phyloP scores from a whole-genome alignment of 306 rosid genomes.

The Lithocarpus polystachyus region DNA sequence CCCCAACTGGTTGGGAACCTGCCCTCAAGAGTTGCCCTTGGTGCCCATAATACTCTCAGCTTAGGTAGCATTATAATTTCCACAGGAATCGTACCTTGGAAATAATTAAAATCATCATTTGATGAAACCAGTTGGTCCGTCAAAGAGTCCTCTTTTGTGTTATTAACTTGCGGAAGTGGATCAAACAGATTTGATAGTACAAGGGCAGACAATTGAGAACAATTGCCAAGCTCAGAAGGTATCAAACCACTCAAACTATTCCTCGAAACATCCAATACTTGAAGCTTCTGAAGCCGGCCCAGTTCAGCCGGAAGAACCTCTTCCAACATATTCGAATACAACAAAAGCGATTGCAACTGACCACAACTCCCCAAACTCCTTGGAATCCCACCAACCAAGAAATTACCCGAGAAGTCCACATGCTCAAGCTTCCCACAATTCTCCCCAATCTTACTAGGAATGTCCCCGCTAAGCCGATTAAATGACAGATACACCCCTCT shows the following conservation, averaged over 20 bases:
- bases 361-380: constrained; percentile 70
- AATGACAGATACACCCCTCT: constrained; percentile 60
- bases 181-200: constrained; percentile 70
- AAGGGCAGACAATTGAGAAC: constrained; percentile 55
- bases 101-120: constrained; percentile 67
- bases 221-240: constrained; percentile 67
- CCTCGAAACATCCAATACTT: constrained; percentile 83
- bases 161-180: constrained; percentile 35
- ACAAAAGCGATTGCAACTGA: constrained; percentile 48
- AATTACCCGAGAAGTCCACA: constrained; percentile 79
- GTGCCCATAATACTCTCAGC: constrained; percentile 79
- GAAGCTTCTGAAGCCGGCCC: constrained; percentile 55
- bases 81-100: constrained; percentile 66
- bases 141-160: constrained; percentile 25
- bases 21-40: constrained; percentile 71
- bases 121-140: constrained; percentile 31
- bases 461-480: constrained; percentile 50
- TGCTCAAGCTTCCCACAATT: constrained; percentile 76
- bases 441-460: constrained; percentile 68
- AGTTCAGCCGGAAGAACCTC: constrained; percentile 63
- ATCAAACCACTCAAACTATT: constrained; percentile 66
- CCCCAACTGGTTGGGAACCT: constrained; percentile 60
- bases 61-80: constrained; percentile 60
- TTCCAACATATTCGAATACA: constrained; percentile 72
- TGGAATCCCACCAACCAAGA: constrained; percentile 50